Evolutionary conservation across 1,284 basidiomycete species (phyloP).

Genomic region (Phellinidium pouzarii): DNA sequence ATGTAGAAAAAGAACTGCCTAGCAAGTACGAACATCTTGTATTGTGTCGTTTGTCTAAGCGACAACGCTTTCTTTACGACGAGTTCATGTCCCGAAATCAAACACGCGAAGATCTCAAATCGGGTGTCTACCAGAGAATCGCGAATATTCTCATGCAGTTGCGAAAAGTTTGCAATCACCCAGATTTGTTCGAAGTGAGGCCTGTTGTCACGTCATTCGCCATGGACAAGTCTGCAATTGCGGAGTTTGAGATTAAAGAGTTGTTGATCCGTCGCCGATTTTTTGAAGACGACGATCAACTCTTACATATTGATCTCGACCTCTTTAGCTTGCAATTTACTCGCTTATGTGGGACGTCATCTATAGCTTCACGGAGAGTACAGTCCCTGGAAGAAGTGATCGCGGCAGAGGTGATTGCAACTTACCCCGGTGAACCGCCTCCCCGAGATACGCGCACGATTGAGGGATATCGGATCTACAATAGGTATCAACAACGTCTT

Average conservation of each 20-base stretch:
- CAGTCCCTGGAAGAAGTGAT: conserved; percentile 63
- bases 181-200: conserved; percentile 91
- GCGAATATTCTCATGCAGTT: conserved; percentile 98
- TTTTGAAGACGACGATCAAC: conserved; percentile 40
- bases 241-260: conserved; percentile 86
- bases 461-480: conserved; percentile 61
- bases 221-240: conserved; percentile 74
- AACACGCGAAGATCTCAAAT: conserved; percentile 80
- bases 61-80: conserved; percentile 95
- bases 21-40: conserved; percentile 94
- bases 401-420: conserved; percentile 53
- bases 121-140: conserved; percentile 85
- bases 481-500: conserved; percentile 48
- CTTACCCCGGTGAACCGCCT: conserved; percentile 51
- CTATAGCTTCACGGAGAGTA: conserved; percentile 48
- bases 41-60: conserved; percentile 87
- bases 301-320: conserved; percentile 52
- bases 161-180: conserved; percentile 93
- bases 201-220: conserved; percentile 92
- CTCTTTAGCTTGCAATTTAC: conserved; percentile 64
- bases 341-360: conserved; percentile 40
- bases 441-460: conserved; percentile 73
- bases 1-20: conserved; percentile 94
- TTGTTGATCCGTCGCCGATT: conserved; percentile 74
- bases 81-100: conserved; percentile 95